Evolutionary conservation across 352 stramenopile genomes (phyloP).

Genomic region (Phytopythium oedochilum): DNA sequence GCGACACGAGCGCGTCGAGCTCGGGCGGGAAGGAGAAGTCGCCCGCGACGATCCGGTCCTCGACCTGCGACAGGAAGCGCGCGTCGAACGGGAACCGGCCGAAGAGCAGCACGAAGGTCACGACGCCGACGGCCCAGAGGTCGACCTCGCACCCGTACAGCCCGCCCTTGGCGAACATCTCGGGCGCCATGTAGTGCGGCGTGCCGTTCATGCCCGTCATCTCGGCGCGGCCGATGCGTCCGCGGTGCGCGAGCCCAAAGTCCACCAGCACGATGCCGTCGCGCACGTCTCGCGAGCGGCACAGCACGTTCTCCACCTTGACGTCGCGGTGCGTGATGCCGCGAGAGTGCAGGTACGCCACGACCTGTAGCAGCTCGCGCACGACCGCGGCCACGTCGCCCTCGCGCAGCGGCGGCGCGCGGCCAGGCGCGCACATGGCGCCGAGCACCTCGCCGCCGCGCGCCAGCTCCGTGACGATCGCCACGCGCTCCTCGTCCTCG

Average conservation of each 20-base stretch:
- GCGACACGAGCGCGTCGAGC: constrained; percentile 44
- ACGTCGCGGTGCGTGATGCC: constrained; percentile 81
- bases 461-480: constrained; percentile 66
- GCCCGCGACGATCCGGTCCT: constrained; percentile 75
- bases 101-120: constrained; percentile 73
- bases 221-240: constrained; percentile 23
- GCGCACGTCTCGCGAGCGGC: constrained; percentile 33
- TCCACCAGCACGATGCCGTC: constrained; percentile 69
- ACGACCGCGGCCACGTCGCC: constrained; percentile 61
- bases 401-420: constrained; percentile 37
- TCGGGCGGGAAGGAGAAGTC: constrained; percentile 55
- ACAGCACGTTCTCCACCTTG: constrained; percentile 84
- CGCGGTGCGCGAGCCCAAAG: constrained; percentile 71
- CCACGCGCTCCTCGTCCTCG: constrained; percentile 55
- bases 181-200: constrained; percentile 80
- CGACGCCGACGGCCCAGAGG: constrained; percentile 73
- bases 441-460: constrained; percentile 59
- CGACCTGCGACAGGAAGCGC: constrained; percentile 75
- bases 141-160: constrained; percentile 65
- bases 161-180: constrained; percentile 67
- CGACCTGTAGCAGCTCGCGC: constrained; percentile 57
- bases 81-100: constrained; percentile 72
- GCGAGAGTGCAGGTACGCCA: constrained; percentile 61
- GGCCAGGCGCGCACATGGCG: too few relatives aligned
- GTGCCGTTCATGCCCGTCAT: constrained; percentile 84